Evolutionary conservation across 345 rosid genomes (phyloP).

Genomic region (Sonneratia caseolaris): DNA sequence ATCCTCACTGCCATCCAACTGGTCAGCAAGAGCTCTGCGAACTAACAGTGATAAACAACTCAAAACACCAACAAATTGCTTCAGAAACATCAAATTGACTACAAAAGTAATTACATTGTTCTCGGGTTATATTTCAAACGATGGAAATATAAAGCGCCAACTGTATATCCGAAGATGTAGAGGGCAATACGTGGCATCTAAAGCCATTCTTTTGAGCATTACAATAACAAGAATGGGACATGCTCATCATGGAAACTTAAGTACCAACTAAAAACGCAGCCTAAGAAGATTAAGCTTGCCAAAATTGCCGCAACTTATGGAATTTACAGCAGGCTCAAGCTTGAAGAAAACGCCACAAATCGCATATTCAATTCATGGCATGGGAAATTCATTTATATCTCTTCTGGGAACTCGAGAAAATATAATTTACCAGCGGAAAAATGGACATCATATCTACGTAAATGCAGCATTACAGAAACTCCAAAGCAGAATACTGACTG

Average conservation of each 20-base stretch:
- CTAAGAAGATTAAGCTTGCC: not conserved
- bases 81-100: not conserved
- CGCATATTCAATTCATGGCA: too few species aligned
- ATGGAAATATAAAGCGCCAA: not conserved
- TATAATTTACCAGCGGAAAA: not conserved
- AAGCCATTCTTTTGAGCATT: not conserved
- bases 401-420: not conserved
- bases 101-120: not conserved
- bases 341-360: not conserved
- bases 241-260: not conserved
- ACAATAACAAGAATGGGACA: not conserved
- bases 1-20: constrained; percentile 77
- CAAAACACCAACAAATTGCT: constrained; percentile 9
- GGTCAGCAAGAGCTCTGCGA: constrained; percentile 82
- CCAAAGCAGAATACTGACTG: not conserved
- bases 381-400: not conserved
- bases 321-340: not conserved
- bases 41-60: constrained; percentile 24
- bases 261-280: not conserved
- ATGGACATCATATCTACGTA: not conserved
- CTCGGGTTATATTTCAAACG: not conserved
- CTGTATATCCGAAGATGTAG: not conserved
- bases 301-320: not conserved
- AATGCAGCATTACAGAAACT: constrained; percentile 1
- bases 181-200: not conserved